A percentile compares a stretch with the other conserved stretches of the same genome.
Evolutionary conservation across 2,329 filamentous ascomycete genomes (phyloP).

Genomic region (Uncinocarpus reesii): DNA sequence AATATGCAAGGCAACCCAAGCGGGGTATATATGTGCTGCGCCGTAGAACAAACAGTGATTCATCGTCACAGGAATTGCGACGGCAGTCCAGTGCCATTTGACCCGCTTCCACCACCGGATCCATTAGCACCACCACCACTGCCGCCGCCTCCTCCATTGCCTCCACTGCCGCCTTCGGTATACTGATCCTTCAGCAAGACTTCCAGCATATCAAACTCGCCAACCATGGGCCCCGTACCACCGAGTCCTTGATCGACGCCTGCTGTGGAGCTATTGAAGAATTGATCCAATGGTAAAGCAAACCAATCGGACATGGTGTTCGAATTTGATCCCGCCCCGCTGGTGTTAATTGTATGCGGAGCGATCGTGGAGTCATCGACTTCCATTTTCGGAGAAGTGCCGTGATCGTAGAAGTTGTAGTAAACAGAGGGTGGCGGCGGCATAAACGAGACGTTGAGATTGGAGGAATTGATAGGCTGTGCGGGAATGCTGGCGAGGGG

Average conservation of each 20-base stretch:
- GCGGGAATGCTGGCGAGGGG: slow-evolving; percentile 37
- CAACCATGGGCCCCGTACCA: slow-evolving; percentile 52
- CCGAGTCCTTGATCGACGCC: slow-evolving; percentile 45
- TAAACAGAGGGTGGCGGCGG: slow-evolving; percentile 39
- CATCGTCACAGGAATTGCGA: slow-evolving; percentile 15
- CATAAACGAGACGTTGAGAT: slow-evolving; percentile 39
- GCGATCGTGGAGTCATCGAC: slow-evolving; percentile 24
- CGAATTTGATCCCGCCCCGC: slow-evolving; percentile 14
- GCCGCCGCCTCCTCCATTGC: not conserved
- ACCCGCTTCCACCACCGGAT: not conserved
- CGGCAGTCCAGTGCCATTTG: slow-evolving; percentile 13
- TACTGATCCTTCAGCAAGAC: slow-evolving; percentile 37
- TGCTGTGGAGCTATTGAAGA: slow-evolving; percentile 42
- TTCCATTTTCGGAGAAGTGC: slow-evolving; percentile 24
- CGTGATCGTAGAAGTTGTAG: slow-evolving; percentile 36
- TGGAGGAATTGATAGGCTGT: slow-evolving; percentile 37
- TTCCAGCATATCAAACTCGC: slow-evolving; percentile 43
- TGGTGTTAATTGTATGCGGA: slow-evolving; percentile 22
- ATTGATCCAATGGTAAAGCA: slow-evolving; percentile 50
- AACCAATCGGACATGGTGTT: slow-evolving; percentile 47
- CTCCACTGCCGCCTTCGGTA: slow-evolving; percentile 24
- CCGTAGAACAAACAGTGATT: not conserved
- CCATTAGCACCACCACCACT: not conserved
- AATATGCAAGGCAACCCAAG: not conserved
- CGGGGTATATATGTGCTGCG: not conserved